phyloP scores from a whole-genome alignment of 2,329 filamentous ascomycete genomes.

The Curvularia eragrostidis region DNA sequence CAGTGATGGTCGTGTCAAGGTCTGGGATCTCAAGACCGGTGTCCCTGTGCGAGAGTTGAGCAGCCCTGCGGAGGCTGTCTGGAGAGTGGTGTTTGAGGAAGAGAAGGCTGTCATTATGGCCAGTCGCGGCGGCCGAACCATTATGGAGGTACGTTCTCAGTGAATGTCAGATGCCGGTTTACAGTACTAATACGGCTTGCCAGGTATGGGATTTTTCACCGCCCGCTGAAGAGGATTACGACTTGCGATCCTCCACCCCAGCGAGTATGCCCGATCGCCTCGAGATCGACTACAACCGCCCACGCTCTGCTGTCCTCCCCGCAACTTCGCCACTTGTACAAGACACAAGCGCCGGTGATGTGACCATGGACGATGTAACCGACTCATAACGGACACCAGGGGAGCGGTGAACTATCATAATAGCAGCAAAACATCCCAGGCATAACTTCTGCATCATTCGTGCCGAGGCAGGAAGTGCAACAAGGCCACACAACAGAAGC shows the following conservation, averaged over 20 bases:
- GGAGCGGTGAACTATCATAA: not conserved
- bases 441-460: not conserved
- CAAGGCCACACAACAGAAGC: not conserved
- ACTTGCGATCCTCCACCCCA: constrained; percentile 51
- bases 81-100: constrained; percentile 97
- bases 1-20: constrained; percentile 96
- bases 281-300: constrained; percentile 40
- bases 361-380: constrained; percentile 43
- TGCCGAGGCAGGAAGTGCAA: not conserved
- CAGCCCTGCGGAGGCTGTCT: constrained; percentile 90
- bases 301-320: constrained; percentile 42
- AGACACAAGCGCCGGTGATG: constrained; percentile 31
- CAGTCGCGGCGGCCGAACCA: constrained; percentile 79
- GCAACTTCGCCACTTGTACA: constrained; percentile 34
- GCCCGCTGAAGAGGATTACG: constrained; percentile 61
- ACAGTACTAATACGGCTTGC: constrained; percentile 37
- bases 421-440: constrained; percentile 4
- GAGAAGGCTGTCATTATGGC: constrained; percentile 98
- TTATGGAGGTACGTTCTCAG: constrained; percentile 84
- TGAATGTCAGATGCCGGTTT: constrained; percentile 4
- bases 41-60: constrained; percentile 90
- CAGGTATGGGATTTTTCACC: constrained; percentile 96
- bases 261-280: constrained; percentile 52
- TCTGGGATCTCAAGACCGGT: constrained; percentile 95
- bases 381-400: constrained; percentile 17